Conservation (phyloP, 2,329 filamentous ascomycete species). For the Fusarium foetens region DNA sequence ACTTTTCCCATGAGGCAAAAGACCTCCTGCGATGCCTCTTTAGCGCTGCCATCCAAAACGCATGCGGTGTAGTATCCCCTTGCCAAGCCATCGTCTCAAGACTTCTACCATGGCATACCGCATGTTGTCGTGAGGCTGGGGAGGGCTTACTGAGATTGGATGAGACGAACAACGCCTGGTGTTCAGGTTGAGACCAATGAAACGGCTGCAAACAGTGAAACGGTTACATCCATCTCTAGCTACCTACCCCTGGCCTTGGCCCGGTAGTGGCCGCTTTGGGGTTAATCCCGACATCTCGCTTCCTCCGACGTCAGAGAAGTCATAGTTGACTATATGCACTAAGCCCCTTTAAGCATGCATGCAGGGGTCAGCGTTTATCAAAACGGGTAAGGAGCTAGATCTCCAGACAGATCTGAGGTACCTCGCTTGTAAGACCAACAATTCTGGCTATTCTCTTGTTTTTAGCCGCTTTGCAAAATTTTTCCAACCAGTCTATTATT, state of each 20-base stretch:
- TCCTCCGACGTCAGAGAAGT: background rate
- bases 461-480: background rate
- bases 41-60: background rate
- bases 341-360: rapidly evolving
- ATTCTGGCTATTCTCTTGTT: background rate
- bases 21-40: background rate
- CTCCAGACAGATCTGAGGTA: background rate
- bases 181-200: background rate
- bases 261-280: background rate
- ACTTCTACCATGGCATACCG: background rate
- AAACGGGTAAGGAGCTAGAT: background rate
- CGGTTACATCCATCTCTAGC: background rate
- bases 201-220: background rate
- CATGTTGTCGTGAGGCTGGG: background rate
- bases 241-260: background rate
- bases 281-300: background rate
- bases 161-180: slow-evolving; percentile 2
- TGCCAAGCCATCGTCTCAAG: background rate
- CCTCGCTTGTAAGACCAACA: background rate
- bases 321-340: background rate
- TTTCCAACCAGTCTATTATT: background rate
- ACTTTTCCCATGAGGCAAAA: background rate
- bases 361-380: background rate
- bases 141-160: background rate
- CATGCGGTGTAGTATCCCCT: background rate